Evolutionary conservation across 1,139 yeast genomes (phyloP).

Genomic region (Candida smagusa): DNA sequence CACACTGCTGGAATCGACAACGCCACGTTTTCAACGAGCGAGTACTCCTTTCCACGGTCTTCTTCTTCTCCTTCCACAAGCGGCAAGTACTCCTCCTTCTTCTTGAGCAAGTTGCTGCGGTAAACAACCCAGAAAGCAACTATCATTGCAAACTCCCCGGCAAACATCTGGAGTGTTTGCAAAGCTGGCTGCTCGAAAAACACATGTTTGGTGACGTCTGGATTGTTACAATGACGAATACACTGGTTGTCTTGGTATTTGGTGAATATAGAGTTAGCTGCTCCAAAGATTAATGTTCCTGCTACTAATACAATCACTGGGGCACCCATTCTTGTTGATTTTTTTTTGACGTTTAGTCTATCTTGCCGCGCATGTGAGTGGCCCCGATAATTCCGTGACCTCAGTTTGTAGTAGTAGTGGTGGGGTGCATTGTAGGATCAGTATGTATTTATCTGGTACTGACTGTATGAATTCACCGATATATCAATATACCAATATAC

Average conservation of each 20-base stretch:
- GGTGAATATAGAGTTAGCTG: constrained; percentile 70
- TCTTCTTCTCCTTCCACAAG: constrained; percentile 13
- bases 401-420: too few relatives aligned
- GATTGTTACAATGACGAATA: constrained; percentile 53
- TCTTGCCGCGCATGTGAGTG: too few relatives aligned
- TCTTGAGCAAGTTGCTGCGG: constrained; percentile 13
- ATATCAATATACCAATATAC: too few relatives aligned
- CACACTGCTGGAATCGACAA: constrained; percentile 65
- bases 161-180: constrained; percentile 79
- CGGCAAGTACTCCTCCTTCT: constrained; percentile 15
- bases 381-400: too few relatives aligned
- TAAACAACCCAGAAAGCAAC: constrained; percentile 39
- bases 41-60: constrained; percentile 8
- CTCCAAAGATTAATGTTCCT: constrained; percentile 66
- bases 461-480: too few relatives aligned
- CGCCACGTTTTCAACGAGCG: constrained; percentile 24
- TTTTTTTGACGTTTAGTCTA: too few relatives aligned
- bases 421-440: too few relatives aligned
- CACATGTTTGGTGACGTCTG: constrained; percentile 35
- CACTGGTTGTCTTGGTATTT: constrained; percentile 79
- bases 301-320: constrained; percentile 26
- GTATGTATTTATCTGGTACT: too few relatives aligned
- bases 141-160: constrained; percentile 63
- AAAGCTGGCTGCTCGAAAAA: constrained; percentile 75
- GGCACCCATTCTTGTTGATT: constrained; percentile 1